Base-by-base conservation (phyloP, 352 stramenopile species). In the Albugo laibachii region DNA sequence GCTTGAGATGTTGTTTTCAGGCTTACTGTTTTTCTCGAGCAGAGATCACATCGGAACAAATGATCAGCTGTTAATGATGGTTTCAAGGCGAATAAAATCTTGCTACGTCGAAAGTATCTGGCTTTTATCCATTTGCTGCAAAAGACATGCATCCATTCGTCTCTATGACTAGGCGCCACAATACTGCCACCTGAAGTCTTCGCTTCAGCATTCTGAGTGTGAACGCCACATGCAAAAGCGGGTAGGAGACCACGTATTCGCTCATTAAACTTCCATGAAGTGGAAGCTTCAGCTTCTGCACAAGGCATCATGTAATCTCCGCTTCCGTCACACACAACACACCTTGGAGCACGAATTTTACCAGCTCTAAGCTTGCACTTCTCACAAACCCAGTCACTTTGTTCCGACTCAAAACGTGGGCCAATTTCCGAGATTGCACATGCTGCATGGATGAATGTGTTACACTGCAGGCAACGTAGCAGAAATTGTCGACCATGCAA, bases 331-430 rank as follows among this genome's bases (percentile, higher is more conserved):
- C 79, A 92, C 0, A 85, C 56, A 36, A 78, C 27, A 41, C 79
- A 92, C 11, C 52, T 52, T 6, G 70, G 57, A 5, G 50, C 44
- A 2, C 62, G 59, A 1, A 53, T 50, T 16, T 65, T 64, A 1
- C n/a, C 27, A 5, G 64, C 58, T 11, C 58, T 61, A 0, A 67
- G 63, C 50, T 80, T 83, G 52, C 79, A 92, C 0, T 65, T 62
- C 45, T 92, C 79, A 47, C 79, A 92, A 27, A 85, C 86, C 79
- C 76, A 92, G 34, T 85, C 87, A 51, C 69, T 86, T 53, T 61
- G 49, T 50, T 80, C 74, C 36, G 83, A 69, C 19, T 68, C 56
- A 0, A 62, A 51, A 2, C 65, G 70, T 6, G 62, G 62, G 1
- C 70, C 68, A 43, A 83, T 70, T 40, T 85, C 69, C n/a, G 61